A percentile compares a stretch with the other conserved stretches of the same genome.
Conservation (phyloP, 2,329 filamentous ascomycete genomes). For the Diaporthe nobilis region DNA sequence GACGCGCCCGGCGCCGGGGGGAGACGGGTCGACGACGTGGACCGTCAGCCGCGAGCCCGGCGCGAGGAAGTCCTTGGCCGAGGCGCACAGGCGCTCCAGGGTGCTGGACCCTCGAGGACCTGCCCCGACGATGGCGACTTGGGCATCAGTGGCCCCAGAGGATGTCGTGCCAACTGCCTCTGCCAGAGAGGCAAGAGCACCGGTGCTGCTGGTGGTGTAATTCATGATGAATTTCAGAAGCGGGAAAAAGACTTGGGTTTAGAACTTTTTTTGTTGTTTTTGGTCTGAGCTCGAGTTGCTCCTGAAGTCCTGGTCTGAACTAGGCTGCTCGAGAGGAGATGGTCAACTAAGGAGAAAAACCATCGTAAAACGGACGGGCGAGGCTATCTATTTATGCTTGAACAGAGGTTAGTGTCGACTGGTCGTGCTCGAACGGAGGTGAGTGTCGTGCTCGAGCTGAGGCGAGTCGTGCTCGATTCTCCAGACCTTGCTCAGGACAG, state of each 20-base stretch:
- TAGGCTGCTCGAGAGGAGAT: conserved; percentile 4
- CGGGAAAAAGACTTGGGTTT: background rate
- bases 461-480: background rate
- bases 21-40: conserved; percentile 14
- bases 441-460: background rate
- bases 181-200: background rate
- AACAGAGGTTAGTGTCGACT: background rate
- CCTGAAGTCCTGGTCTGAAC: conserved; percentile 2
- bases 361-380: background rate
- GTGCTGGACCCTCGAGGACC: conserved; percentile 22
- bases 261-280: background rate
- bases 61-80: background rate
- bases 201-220: conserved; percentile 10
- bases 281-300: background rate
- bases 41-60: conserved; percentile 23
- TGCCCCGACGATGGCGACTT: conserved; percentile 30
- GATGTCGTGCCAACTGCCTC: background rate
- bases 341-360: background rate
- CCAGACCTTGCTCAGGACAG: background rate
- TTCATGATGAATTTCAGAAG: background rate
- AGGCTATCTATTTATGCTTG: background rate
- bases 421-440: background rate
- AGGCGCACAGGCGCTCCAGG: conserved; percentile 33
- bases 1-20: conserved; percentile 12
- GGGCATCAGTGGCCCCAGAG: background rate